Base-by-base conservation (phyloP, 352 stramenopile genomes). In the Peronospora belbahrii region DNA sequence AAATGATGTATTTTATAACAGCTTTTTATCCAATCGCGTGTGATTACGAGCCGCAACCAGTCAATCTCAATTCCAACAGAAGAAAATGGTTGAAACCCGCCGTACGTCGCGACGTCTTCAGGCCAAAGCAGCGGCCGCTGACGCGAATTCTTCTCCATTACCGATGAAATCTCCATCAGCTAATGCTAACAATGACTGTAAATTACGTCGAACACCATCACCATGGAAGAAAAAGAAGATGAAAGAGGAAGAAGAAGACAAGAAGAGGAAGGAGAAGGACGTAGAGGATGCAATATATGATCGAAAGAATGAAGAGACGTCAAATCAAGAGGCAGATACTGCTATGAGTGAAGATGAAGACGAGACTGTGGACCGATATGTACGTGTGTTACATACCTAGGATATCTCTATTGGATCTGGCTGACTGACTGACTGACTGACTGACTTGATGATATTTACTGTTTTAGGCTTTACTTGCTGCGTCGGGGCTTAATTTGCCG, bases 31-130 rank as follows among this genome's bases (percentile, higher is more conserved):
- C 42, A 58, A 62, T 53, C 41, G 42, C 1, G 9, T 14, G 8
- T 31, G 19, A 18, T 32, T 9, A 30, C 7, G 6, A 10, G 31
- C 25, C 22, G 10, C 1, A 42, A 28, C 58, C 53, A 63, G 43
- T 52, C 59, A 63, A 50, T 45, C 52, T 3, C 20, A 22, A n/a
- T 20, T 22, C 7, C n/a, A 0, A 35, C 7, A 13, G n/a, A 34
- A 35, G 35, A 49, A 41, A 11, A 88, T 88, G 76, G 76, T 88
- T 33, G 61, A 69, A 28, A 88, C 76, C 42, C 70, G 76, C 51
- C 47, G 76, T 19, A 74, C 67, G 42, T 80, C 72, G 20, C 67
- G 56, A 37, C 76, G 76, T 19, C 65, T 88, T 20, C 73, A 84
- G 61, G 70, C 69, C 13, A 74, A 80, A 54, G 41, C 55, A 6